Percentiles rank a stretch among this genome's conserved stretches.
Conservation (phyloP, 768 basidiomycete species). For the Suillus sp. region DNA sequence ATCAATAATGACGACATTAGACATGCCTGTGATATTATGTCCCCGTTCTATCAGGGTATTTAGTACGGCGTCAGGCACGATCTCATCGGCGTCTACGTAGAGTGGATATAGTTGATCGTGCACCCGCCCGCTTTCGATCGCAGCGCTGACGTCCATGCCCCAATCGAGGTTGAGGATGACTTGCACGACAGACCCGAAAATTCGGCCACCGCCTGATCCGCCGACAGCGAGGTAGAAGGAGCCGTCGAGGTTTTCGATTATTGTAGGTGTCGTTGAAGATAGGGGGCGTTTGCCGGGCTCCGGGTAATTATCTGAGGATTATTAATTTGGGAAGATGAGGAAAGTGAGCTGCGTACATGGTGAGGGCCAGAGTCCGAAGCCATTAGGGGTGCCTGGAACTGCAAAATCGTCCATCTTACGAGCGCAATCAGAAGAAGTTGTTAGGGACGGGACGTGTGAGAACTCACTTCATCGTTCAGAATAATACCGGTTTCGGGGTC, state of each 20-base stretch:
- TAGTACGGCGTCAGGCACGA: constrained; percentile 58
- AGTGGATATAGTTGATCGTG: constrained; percentile 86
- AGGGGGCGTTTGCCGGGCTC: constrained; percentile 86
- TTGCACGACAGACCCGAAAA: constrained; percentile 81
- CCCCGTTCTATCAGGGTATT: constrained; percentile 58
- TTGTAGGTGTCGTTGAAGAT: constrained; percentile 81
- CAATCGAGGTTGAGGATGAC: constrained; percentile 73
- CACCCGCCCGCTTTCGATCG: constrained; percentile 82
- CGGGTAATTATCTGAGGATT: constrained; percentile 77
- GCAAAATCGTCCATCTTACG: constrained; percentile 90
- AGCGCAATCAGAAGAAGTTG: neutral
- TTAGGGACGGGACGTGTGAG: neutral
- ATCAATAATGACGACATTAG: constrained; percentile 39
- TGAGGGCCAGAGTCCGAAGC: constrained; percentile 80
- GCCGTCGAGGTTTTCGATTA: constrained; percentile 77
- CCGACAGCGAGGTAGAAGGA: constrained; percentile 75
- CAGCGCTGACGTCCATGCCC: constrained; percentile 76
- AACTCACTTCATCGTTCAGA: constrained; percentile 78
- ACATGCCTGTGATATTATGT: constrained; percentile 70
- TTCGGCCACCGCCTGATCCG: constrained; percentile 86
- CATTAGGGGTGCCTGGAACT: constrained; percentile 79
- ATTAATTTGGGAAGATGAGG: constrained; percentile 9
- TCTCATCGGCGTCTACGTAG: constrained; percentile 58
- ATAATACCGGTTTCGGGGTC: constrained; percentile 88
- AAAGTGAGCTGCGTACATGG: constrained; percentile 54